phyloP scores from a whole-genome alignment of 345 rosid species.

The Alliaria petiolata region DNA sequence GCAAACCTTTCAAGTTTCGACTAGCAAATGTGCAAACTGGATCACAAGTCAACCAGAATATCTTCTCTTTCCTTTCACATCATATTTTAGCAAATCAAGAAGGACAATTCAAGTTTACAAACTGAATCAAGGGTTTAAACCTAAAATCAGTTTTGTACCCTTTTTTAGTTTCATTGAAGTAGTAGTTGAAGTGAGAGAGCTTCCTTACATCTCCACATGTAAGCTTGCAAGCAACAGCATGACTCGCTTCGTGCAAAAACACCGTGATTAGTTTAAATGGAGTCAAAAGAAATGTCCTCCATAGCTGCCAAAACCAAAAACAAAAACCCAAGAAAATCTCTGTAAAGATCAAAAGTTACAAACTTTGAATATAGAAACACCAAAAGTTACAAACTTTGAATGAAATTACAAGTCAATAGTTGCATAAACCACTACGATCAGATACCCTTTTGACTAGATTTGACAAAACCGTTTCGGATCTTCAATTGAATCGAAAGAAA shows the following conservation, averaged over 20 bases:
- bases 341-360: background rate
- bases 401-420: slow-evolving; percentile 8
- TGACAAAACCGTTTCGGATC: background rate
- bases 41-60: background rate
- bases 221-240: slow-evolving; percentile 95
- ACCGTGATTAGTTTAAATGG: slow-evolving; percentile 98
- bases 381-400: background rate
- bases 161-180: background rate
- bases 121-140: background rate
- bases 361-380: background rate
- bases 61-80: background rate
- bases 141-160: background rate
- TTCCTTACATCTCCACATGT: slow-evolving; percentile 91
- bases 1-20: background rate
- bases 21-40: background rate
- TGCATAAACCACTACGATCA: background rate
- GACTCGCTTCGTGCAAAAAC: slow-evolving; percentile 94
- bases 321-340: background rate
- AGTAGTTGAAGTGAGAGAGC: slow-evolving; percentile 15
- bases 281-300: slow-evolving; percentile 86
- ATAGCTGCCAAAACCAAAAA: slow-evolving; percentile 55
- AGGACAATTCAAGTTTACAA: background rate
- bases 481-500: background rate
- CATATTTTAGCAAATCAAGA: background rate
- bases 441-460: slow-evolving; percentile 16